phyloP scores from a whole-genome alignment of 768 basidiomycete species.

The Leucosporidium creatinivorum region DNA sequence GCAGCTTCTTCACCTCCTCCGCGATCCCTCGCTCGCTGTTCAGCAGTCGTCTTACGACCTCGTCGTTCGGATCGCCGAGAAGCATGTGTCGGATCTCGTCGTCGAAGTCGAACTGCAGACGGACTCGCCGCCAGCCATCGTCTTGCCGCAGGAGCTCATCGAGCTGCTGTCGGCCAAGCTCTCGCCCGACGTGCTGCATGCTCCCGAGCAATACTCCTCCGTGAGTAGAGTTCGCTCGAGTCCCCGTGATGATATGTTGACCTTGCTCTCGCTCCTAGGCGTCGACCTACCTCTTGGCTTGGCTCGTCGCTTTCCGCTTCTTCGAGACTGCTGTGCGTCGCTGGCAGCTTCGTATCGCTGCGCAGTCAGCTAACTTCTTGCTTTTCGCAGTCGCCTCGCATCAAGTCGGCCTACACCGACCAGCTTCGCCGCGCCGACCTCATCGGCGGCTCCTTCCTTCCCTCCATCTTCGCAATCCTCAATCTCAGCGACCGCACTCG shows the following conservation, averaged over 20 bases:
- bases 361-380: neutral
- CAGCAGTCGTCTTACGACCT: slow-evolving; percentile 73
- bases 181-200: slow-evolving; percentile 44
- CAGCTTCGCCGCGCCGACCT: slow-evolving; percentile 67
- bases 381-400: slow-evolving; percentile 65
- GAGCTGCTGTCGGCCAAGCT: slow-evolving; percentile 53
- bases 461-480: slow-evolving; percentile 60
- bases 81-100: slow-evolving; percentile 72
- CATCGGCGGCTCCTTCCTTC: slow-evolving; percentile 61
- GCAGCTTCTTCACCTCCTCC: slow-evolving; percentile 73
- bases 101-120: slow-evolving; percentile 77
- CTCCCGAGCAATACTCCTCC: slow-evolving; percentile 42
- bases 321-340: slow-evolving; percentile 15
- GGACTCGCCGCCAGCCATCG: slow-evolving; percentile 45
- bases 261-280: slow-evolving; percentile 2
- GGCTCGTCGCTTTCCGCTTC: slow-evolving; percentile 25
- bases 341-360: neutral
- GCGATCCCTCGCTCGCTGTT: slow-evolving; percentile 56
- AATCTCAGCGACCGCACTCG: slow-evolving; percentile 59
- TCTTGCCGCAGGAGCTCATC: slow-evolving; percentile 63
- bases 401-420: slow-evolving; percentile 75
- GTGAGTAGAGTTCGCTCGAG: slow-evolving; percentile 36
- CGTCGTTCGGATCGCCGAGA: slow-evolving; percentile 60
- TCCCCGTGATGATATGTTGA: neutral
- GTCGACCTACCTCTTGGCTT: slow-evolving; percentile 20